Evolutionary conservation across 2,329 filamentous ascomycete species (phyloP).

Genomic region (Pestalotiopsis sp.): DNA sequence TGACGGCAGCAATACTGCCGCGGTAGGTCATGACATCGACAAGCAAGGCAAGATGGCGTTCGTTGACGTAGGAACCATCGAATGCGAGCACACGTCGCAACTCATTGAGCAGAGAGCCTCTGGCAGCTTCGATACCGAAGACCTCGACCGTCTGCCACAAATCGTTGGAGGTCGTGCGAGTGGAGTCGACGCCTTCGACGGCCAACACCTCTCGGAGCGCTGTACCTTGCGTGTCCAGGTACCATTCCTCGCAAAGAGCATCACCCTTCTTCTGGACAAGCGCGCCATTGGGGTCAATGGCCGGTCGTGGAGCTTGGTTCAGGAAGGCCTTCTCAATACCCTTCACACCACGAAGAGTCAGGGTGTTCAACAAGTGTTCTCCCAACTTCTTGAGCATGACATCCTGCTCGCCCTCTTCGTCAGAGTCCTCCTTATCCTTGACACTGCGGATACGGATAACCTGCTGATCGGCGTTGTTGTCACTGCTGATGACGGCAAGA

Average conservation of each 20-base stretch:
- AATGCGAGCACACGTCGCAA: conserved; percentile 93
- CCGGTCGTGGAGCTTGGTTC: conserved; percentile 74
- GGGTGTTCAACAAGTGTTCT: conserved; percentile 85
- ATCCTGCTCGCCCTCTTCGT: conserved; percentile 79
- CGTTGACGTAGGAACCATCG: conserved; percentile 99
- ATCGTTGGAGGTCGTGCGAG: conserved; percentile 89
- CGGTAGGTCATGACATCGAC: conserved; percentile 98
- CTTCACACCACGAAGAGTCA: conserved; percentile 87
- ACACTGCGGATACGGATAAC: conserved; percentile 91
- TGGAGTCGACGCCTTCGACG: conserved; percentile 85
- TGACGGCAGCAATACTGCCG: conserved; percentile 92
- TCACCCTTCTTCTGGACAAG: conserved; percentile 76
- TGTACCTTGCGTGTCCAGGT: conserved; percentile 92
- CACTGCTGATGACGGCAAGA: conserved; percentile 92
- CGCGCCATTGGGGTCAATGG: conserved; percentile 70
- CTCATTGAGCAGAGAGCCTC: conserved; percentile 84
- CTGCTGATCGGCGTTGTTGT: conserved; percentile 95
- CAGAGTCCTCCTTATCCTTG: conserved; percentile 70
- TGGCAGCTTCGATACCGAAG: conserved; percentile 94
- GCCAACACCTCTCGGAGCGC: conserved; percentile 81
- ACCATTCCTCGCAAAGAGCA: conserved; percentile 84
- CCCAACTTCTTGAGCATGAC: conserved; percentile 91
- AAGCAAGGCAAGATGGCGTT: conserved; percentile 91
- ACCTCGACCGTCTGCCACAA: conserved; percentile 93
- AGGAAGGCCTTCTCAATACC: conserved; percentile 93